A percentile compares a stretch with the other conserved stretches of the same genome.
Conservation (phyloP, 495 filamentous ascomycete genomes). For the Talaromyces liani region DNA sequence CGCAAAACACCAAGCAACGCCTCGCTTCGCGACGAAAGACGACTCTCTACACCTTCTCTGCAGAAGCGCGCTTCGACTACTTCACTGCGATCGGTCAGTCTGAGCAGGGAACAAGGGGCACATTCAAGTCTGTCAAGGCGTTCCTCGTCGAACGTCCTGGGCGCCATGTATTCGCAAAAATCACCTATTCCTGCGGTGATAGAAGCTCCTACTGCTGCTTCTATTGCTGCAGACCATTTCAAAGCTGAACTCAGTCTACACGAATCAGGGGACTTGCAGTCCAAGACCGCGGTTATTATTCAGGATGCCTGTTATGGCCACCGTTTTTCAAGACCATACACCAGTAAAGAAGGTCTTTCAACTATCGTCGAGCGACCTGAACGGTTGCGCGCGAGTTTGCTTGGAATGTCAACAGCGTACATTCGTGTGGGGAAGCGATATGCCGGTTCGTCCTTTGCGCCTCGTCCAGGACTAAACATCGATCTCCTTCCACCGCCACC, state of each 20-base stretch:
- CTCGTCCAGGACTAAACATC: conserved; percentile 47
- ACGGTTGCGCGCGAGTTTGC: conserved; percentile 72
- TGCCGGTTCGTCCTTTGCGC: conserved; percentile 58
- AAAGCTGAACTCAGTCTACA: conserved; percentile 60
- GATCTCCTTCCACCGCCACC: conserved; percentile 52
- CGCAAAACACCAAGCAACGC: conserved; percentile 44
- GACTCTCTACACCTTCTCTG: conserved; percentile 33
- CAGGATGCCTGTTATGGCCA: conserved; percentile 95
- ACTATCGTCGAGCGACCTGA: conserved; percentile 90
- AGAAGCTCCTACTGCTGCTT: conserved; percentile 50
- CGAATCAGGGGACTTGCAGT: conserved; percentile 38
- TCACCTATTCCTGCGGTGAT: conserved; percentile 14
- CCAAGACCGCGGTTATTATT: conserved; percentile 72
- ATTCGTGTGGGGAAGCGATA: conserved; percentile 78
- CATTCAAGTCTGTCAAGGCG: conserved; percentile 34
- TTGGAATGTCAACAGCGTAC: conserved; percentile 83
- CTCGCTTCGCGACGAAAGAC: conserved; percentile 42
- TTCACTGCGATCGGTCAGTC: conserved; percentile 32
- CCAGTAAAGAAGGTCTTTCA: conserved; percentile 53
- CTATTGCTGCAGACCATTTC: conserved; percentile 65
- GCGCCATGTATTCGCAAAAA: conserved; percentile 22
- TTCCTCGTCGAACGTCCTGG: conserved; percentile 38
- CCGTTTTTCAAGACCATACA: conserved; percentile 74
- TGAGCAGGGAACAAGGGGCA: conserved; percentile 19
- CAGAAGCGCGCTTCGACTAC: conserved; percentile 38